Evolutionary conservation across 2,329 filamentous ascomycete genomes (phyloP).

Genomic region (Rhinocladiella mackenziei): DNA sequence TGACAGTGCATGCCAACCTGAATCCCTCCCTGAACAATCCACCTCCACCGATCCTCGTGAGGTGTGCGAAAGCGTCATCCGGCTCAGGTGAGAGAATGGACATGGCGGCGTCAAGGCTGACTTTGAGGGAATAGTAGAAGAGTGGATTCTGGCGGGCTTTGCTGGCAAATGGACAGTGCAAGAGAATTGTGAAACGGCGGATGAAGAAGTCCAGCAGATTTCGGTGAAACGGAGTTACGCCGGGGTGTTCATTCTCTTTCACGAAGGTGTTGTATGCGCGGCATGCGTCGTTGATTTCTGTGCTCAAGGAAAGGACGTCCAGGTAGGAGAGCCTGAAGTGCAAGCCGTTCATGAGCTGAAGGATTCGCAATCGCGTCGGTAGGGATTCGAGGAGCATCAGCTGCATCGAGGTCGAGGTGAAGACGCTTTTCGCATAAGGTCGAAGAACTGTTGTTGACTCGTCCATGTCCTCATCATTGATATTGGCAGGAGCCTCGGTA

Average conservation of each 20-base stretch:
- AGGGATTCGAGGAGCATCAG: slow-evolving; percentile 24
- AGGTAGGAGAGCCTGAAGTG: slow-evolving; percentile 33
- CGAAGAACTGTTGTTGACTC: slow-evolving; percentile 20
- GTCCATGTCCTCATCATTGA: slow-evolving; percentile 35
- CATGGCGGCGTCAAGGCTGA: slow-evolving; percentile 37
- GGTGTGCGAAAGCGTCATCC: slow-evolving; percentile 30
- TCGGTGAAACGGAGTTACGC: slow-evolving; percentile 39
- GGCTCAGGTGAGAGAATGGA: slow-evolving; percentile 35
- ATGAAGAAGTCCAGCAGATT: slow-evolving; percentile 52
- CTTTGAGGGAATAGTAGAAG: slow-evolving; percentile 38
- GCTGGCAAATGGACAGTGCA: slow-evolving; percentile 47
- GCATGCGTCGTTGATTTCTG: slow-evolving; percentile 30
- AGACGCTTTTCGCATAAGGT: slow-evolving; percentile 16
- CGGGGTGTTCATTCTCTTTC: slow-evolving; percentile 12
- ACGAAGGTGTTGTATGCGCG: slow-evolving; percentile 27
- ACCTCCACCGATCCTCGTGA: slow-evolving; percentile 34
- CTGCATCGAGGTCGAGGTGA: slow-evolving; percentile 30
- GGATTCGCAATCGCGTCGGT: slow-evolving; percentile 23
- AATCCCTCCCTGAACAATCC: no score
- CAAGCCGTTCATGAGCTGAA: slow-evolving; percentile 34
- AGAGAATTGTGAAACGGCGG: slow-evolving; percentile 52
- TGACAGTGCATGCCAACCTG: slow-evolving; percentile 35
- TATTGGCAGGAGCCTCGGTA: slow-evolving; percentile 37
- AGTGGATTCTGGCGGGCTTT: slow-evolving; percentile 34
- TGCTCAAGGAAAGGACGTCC: slow-evolving; percentile 31